Base-by-base conservation (phyloP, 192 early-diverging fungal genomes). In the Obelidium mucronatum region DNA sequence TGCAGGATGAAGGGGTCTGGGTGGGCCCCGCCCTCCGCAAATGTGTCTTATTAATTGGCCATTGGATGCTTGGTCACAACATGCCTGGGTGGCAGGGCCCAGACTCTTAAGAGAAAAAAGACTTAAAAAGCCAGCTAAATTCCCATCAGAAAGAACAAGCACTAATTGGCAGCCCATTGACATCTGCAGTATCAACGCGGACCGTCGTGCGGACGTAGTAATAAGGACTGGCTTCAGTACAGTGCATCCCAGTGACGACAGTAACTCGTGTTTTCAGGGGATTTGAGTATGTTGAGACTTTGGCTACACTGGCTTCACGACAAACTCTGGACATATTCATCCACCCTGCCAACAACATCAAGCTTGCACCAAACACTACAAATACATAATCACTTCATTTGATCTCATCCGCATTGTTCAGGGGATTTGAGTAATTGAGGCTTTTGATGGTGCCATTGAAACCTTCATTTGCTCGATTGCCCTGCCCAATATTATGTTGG, bases 241-340 rank as follows among this genome's bases (percentile, higher is more conserved):
- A n/a, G n/a, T n/a, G n/a, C n/a, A n/a, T n/a, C n/a, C n/a, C n/a
- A n/a, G n/a, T n/a, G n/a, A n/a, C n/a, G n/a, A n/a, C n/a, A n/a
- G n/a, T n/a, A n/a, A 52, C 51, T 52, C 51, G 51, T 52, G 51
- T 52, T n/a, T 52, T 52, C 51, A 52, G 51, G 51, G 51, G 51
- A 52, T 52, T 15, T 52, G 51, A 52, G n/a, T 52, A n/a, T 52
- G 51, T 52, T 52, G 15, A 52, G 51, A n/a, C 51, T 52, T n/a
- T n/a, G 51, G n/a, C 51, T 13, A 17, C n/a, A 17, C 51, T 52
- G n/a, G n/a, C n/a, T 52, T n/a, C n/a, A 13, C 15, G 13, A 17
- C 51, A n/a, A 52, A 52, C 51, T n/a, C 51, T 52, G 15, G 51
- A 52, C 51, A 52, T 52, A 52, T n/a, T n/a, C n/a, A n/a, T n/a